phyloP scores from a whole-genome alignment of 2,329 filamentous ascomycete species.

The Alternaria arborescens region DNA sequence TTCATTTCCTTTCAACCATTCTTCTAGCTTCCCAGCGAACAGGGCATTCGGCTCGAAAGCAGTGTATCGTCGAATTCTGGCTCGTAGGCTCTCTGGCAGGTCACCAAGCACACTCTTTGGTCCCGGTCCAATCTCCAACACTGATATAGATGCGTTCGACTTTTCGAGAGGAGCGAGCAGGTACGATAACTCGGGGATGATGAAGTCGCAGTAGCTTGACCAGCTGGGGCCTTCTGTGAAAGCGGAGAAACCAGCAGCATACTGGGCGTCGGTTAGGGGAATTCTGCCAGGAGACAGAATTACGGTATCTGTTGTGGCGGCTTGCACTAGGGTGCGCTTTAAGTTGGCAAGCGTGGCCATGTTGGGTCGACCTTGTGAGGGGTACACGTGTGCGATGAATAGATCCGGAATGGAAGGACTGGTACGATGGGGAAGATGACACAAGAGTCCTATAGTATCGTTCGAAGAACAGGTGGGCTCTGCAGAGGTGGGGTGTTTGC shows the following conservation, averaged over 20 bases:
- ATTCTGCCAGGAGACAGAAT: not conserved
- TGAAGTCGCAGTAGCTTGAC: constrained; percentile 52
- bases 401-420: not conserved
- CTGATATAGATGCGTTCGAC: constrained; percentile 57
- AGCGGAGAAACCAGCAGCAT: constrained; percentile 54
- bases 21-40: constrained; percentile 57
- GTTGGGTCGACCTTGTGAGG: not conserved
- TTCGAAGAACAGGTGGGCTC: not conserved
- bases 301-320: not conserved
- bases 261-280: not conserved
- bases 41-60: constrained; percentile 64
- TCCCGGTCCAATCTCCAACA: constrained; percentile 68
- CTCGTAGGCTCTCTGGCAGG: constrained; percentile 56
- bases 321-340: not conserved
- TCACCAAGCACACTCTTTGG: constrained; percentile 62
- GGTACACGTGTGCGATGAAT: not conserved
- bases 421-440: not conserved
- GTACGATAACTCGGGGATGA: constrained; percentile 55
- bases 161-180: constrained; percentile 55
- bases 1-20: constrained; percentile 46
- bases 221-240: constrained; percentile 50
- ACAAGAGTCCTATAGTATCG: not conserved
- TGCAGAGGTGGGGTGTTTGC: not conserved
- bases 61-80: constrained; percentile 59
- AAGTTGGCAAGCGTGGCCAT: not conserved